Base-by-base conservation (phyloP, 345 rosid species). In the Chamaenerion angustifolium region DNA sequence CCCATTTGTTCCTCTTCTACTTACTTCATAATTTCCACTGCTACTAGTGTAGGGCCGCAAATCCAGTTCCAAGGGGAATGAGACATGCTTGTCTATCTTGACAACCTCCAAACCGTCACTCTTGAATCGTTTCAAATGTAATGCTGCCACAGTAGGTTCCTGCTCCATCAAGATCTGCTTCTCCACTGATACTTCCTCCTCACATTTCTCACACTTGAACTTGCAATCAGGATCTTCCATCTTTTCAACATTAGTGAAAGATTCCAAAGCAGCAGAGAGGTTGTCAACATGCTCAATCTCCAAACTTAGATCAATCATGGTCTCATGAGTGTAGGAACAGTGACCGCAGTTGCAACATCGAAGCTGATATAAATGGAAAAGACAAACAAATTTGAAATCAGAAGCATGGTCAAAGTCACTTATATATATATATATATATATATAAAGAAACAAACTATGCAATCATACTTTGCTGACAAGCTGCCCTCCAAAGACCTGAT, bases 51-150 rank as follows among this genome's bases (percentile, higher is more conserved):
- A 93, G 55, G 94, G 94, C 62, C 43, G 58, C 68, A 93, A 69
- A 67, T 93, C 94, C 60, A 93, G 48, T 74, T 82, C 88, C 56
- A 85, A 63, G 10, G 99, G 99, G 55, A 82, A 77, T 46, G 51
- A 49, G n/a, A 93, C 78, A 54, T 68, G 94, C 46, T 93, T 81
- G 58, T 64, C 76, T 45, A 85, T 77, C 76, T 93, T 93, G 61
- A 74, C 79, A 65, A 82, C 68, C 52, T 9, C 64, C 12, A 40
- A 17, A 11, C 92, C 95, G 61, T 77, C 79, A 46, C 56, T 73
- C 66, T 88, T 88, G 76, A 93, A 93, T 67, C 95, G 82, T 72
- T 93, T 93, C 54, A 93, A 66, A 67, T 82, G 94, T 52, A 93
- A 74, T 58, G 81, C 64, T 45, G 82, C 88, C 67, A 88, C 67